Base-by-base conservation (phyloP, 2,329 filamentous ascomycete genomes). In the Xylaria sp. region DNA sequence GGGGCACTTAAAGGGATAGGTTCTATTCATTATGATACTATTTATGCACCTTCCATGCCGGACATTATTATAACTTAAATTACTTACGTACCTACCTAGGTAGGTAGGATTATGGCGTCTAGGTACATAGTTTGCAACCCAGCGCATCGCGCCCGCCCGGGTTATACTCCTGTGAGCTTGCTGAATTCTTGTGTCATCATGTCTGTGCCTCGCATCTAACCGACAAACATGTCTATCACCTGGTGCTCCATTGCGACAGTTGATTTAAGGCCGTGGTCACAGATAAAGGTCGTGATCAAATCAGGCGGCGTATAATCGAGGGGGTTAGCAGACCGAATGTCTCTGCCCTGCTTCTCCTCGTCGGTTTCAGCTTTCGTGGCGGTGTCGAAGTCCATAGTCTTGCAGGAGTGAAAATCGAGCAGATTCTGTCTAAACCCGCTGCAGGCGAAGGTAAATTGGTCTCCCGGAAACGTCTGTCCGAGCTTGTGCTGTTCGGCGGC, bases 401-500 rank as follows among this genome's bases (percentile, higher is more conserved):
- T 72, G 59, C 48, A 66, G 19, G 72, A 61, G 27, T 71, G 66
- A 67, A 77, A 79, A 9, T 77, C 70, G 55, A 79, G 79, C 3
- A 85, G 77, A 0, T 78, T 77, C 2, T 78, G 75, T 36, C 82
- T 71, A 17, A 80, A 71, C 17, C 63, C 59, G 11, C 17, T n/a
- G 17, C 59, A 82, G n/a, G 75, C 75, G 9, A 85, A 78, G 48
- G 84, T 81, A 27, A 84, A 78, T 80, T 97, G 93, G 70, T 91
- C 89, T 24, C 96, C 82, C 1, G 95, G 93, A 75, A 94, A 96
- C 64, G 96, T 86, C 75, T 94, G 88, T 54, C 97, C 93, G 78
- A 99, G 98, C 82, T 99, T 99, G 84, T 99, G 96, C 75, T 93
- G 97, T 83, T 99, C 96, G 0, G 92, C 92, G 4, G 96, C 94